Base-by-base conservation (phyloP, 2,329 filamentous ascomycete species). In the Ascomycota sp. region DNA sequence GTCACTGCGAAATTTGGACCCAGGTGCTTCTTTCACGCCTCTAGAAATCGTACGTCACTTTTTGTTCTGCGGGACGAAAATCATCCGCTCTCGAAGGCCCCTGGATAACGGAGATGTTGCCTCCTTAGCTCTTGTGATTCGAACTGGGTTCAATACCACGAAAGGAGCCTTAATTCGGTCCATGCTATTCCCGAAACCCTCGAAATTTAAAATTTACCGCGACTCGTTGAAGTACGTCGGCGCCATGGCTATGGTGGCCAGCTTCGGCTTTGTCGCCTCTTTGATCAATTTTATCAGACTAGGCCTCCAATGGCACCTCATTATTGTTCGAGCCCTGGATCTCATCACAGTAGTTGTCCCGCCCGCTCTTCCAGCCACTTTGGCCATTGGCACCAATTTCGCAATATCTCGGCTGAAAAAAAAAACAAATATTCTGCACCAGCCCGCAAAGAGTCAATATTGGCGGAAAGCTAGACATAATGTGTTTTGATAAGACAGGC, bases 401-500 rank as follows among this genome's bases (percentile, higher is more conserved):
- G 91, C 89, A 2, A 59, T 98, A 2, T 75, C 69, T 8, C 71
- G 89, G 19, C 61, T 98, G 20, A 93, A 83, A 53, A 70, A 75
- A 38, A 85, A 91, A 48, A n/a, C 68, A 83, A 26, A 94, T 98
- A 23, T 98, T 93, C 46, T 98, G 89, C 46, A 98, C 95, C 44
- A 95, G 86, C 40, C 89, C 91, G 1, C 89, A 98, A 45, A 70
- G 89, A 43, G 86, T 98, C 33, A 98, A 95, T 43, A 83, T 98
- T 5, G 89, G 80, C 11, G 89, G 91, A 29, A 95, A 95, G 51
- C 58, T 98, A 4, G 89, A 98, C 46, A 70, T 95, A 8, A 79
- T 98, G 55, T 94, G 86, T 52, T 98, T 98, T 39, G 89, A 98
- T 55, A 98, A 98, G 56, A 98, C 89, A 1, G 89, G 89, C n/a